Base-by-base conservation (phyloP, 345 rosid species). In the Eucalyptus caleyi region DNA sequence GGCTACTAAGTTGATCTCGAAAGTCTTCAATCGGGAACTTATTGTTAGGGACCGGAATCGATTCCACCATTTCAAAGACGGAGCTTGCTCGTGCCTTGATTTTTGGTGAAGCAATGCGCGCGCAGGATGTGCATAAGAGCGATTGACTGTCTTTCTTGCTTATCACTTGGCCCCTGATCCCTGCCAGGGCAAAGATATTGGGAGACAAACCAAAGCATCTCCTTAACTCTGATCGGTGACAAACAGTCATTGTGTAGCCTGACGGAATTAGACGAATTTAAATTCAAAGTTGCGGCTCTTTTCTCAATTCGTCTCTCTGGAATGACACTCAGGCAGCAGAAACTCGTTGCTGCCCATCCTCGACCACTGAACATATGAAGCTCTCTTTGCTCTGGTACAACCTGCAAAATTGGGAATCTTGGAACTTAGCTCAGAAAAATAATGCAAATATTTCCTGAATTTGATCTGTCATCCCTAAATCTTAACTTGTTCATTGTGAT, bases 21-120 rank as follows among this genome's bases (percentile, higher is more conserved):
- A 92, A 91, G 96, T 94, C 90, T 95, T 91, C 87, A 67, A 89
- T 50, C 92, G 96, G 67, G 97, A 96, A 92, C 91, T 96, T 72
- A 95, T 96, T 81, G 97, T 96, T 3, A 94, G 97, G 89, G 97
- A 96, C 51, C 65, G 96, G 81, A 96, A 96, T 87, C 90, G 98
- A 86, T 96, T 96, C 91, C 99, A 96, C 89, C 96, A 94, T 94
- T 96, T 96, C 90, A 92, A 90, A 91, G 90, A 92, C 60, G 98
- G 99, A 80, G 77, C 87, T 42, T 96, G 99, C 91, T 96, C 99
- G 50, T 96, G 98, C 87, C 90, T 23, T 89, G 99, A 95, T 91
- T 96, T 93, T 88, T 96, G 99, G 99, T 96, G 86, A 93, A 34
- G 32, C 42, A 54, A 37, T 13, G 60, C 0, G 50, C 16, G 1